Evolutionary conservation across 2,329 filamentous ascomycete species (phyloP).

Genomic region (Hypoxylon sp.): DNA sequence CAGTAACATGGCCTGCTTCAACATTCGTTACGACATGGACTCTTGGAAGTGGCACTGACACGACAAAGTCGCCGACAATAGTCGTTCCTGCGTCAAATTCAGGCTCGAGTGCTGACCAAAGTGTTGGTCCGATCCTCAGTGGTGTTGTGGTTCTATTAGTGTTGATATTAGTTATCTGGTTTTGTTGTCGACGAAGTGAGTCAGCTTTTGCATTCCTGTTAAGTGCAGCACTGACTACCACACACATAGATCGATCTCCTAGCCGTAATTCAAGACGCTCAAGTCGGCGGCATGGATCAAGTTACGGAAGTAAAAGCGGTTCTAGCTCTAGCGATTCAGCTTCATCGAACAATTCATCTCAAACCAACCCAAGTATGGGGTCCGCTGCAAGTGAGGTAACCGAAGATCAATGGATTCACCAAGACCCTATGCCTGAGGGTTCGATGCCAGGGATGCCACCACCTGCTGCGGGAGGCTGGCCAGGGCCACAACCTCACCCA

Average conservation of each 20-base stretch:
- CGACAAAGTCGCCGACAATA: conserved; percentile 40
- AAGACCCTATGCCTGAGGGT: conserved; percentile 22
- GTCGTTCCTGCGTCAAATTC: conserved; percentile 38
- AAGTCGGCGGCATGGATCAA: conserved; percentile 35
- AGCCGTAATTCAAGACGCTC: conserved; percentile 43
- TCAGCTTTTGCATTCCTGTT: not conserved
- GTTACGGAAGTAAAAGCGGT: conserved; percentile 37
- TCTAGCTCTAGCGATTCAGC: conserved; percentile 43
- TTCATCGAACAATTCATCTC: conserved; percentile 36
- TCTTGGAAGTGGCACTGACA: conserved; percentile 42
- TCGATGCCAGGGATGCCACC: conserved; percentile 46
- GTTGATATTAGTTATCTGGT: conserved; percentile 48
- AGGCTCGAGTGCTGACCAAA: conserved; percentile 30
- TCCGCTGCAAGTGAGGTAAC: conserved; percentile 37
- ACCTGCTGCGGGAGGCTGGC: conserved; percentile 42
- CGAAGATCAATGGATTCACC: conserved; percentile 39
- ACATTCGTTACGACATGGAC: conserved; percentile 49
- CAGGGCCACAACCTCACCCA: conserved; percentile 17
- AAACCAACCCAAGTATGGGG: conserved; percentile 26
- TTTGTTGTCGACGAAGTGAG: conserved; percentile 49
- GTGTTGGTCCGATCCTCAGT: conserved; percentile 50
- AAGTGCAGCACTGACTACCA: conserved; percentile 2
- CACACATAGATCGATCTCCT: conserved; percentile 30
- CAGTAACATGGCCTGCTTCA: conserved; percentile 41
- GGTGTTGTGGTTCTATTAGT: conserved; percentile 47